Base-by-base conservation (phyloP, 2,329 filamentous ascomycete species). In the Colletotrichum sp. region DNA sequence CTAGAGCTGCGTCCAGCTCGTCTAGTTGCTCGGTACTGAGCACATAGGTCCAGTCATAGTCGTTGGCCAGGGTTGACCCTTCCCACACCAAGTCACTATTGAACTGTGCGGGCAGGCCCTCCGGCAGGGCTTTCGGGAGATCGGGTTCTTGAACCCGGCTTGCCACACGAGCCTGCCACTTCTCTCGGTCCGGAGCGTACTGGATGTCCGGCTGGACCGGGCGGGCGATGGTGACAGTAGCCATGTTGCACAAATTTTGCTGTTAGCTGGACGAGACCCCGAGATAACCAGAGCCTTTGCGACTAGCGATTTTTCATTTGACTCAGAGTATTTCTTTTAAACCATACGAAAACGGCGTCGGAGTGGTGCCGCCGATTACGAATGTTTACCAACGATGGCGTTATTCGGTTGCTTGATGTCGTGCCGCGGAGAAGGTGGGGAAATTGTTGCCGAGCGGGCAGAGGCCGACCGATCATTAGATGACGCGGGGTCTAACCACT, bases 71-170 rank as follows among this genome's bases (percentile, higher is more conserved):
- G 8, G 84, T 86, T 9, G 85, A 82, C 1, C 89, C 90, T 70
- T 92, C 89, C 91, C 91, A 93, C 2, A 91, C 91, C 6, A 93
- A 82, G 16, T 88, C 84, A 0, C 87, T 89, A 6, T 84, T 80
- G 6, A 93, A 82, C 68, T 88, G 79, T 6, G 79, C 26, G 0
- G 90, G 91, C 67, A 91, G 92, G 0, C 89, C 89, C 5, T 80
- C 78, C 0, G 90, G 91, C 0, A 92, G 79, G 0, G 82, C 81
- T 6, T 80, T 85, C 4, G 82, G 80, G 1, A 89, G 80, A 3
- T 80, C 79, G 8, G 88, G 88, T 0, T 82, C 85, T 62, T 86
- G 82, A 4, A 86, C 81, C 6, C 89, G 85, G 8, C 85, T 83
- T 59, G 88, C 82, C 21, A 85, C 85, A 6, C 91, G 87, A 5